Percentiles rank a stretch among this genome's conserved stretches.
Evolutionary conservation across 345 rosid species (phyloP).

Genomic region (Murraya koenigii): DNA sequence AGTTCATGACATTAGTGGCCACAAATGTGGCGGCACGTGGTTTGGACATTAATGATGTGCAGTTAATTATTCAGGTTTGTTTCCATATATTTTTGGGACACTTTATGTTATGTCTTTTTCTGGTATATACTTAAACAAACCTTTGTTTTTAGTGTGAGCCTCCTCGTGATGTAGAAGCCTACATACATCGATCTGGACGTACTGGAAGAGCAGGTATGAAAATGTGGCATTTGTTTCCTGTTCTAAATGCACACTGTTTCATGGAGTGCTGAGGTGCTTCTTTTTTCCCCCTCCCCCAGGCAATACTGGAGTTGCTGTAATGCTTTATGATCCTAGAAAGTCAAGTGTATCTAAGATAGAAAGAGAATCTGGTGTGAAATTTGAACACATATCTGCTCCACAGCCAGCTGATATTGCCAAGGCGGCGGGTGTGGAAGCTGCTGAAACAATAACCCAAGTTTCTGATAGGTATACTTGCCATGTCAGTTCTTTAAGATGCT

Average conservation of each 20-base stretch:
- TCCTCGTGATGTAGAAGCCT: conserved; percentile 95
- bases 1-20: conserved; percentile 85
- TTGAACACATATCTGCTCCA: conserved; percentile 84
- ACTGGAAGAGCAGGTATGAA: conserved; percentile 96
- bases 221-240: not conserved
- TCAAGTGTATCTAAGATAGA: conserved; percentile 68
- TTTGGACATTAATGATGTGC: conserved; percentile 92
- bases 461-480: conserved; percentile 69
- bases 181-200: conserved; percentile 97
- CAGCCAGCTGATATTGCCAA: conserved; percentile 79
- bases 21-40: conserved; percentile 99
- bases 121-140: not conserved
- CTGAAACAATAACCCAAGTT: conserved; percentile 65
- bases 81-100: not conserved
- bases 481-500: not conserved
- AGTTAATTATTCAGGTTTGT: conserved; percentile 88
- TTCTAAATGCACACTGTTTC: conserved; percentile 6
- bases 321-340: conserved; percentile 88
- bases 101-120: not conserved
- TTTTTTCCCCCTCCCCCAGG: conserved; percentile 35
- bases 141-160: conserved; percentile 73
- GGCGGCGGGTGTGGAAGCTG: conserved; percentile 77
- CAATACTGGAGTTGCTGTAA: conserved; percentile 91
- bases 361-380: conserved; percentile 84
- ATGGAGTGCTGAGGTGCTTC: conserved; percentile 10